Conservation (phyloP, 306 rosid species). For the Arachis hypogaea region DNA sequence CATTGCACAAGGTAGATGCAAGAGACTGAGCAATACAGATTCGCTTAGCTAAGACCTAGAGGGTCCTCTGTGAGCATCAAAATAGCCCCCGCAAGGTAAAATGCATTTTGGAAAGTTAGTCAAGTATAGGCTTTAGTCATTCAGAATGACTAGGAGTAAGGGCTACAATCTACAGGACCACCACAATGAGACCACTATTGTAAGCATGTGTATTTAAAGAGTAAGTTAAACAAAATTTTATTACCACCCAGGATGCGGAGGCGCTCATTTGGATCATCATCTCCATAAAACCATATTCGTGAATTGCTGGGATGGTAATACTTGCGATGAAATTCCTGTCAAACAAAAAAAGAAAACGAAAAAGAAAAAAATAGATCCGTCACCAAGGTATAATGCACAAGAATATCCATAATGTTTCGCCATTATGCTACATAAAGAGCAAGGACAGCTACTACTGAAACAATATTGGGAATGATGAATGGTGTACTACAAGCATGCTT, state of each 20-base stretch:
- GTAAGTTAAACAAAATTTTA: conserved; percentile 19
- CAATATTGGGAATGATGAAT: neutral
- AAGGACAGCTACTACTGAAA: conserved; percentile 22
- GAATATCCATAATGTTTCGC: conserved; percentile 3
- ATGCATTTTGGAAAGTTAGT: conserved; percentile 4
- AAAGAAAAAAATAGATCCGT: conserved; percentile 16
- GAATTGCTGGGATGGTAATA: conserved; percentile 97
- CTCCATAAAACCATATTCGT: conserved; percentile 97
- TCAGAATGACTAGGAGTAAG: conserved; percentile 12
- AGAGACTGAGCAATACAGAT: conserved; percentile 7
- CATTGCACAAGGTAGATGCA: conserved; percentile 20
- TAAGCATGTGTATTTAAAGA: conserved; percentile 34
- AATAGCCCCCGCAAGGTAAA: conserved; percentile 31
- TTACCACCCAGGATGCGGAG: conserved; percentile 83
- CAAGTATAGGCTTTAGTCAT: conserved; percentile 26
- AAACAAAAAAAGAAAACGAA: conserved; percentile 33
- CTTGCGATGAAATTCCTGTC: conserved; percentile 91
- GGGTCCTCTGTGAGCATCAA: conserved; percentile 8
- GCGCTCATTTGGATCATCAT: conserved; percentile 93
- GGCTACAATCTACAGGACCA: conserved; percentile 24
- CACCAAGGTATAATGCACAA: conserved; percentile 8
- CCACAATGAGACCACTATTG: conserved; percentile 13
- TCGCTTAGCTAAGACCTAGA: conserved; percentile 29
- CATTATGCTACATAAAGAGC: conserved; percentile 19
- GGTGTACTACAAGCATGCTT: neutral